phyloP scores from a whole-genome alignment of 257 asterid genomes.

The Solanum lycopersicoides region DNA sequence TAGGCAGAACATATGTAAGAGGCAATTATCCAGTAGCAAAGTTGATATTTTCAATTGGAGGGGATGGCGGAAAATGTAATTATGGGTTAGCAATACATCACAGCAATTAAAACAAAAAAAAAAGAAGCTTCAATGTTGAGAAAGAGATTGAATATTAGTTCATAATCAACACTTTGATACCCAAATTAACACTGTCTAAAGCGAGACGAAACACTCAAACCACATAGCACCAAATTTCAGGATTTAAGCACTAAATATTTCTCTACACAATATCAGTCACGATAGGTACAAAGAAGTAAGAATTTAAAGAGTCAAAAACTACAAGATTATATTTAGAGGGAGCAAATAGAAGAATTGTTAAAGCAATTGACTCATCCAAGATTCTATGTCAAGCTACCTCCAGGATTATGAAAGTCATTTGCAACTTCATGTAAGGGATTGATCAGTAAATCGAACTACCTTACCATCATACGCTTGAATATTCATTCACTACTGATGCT shows the following conservation, averaged over 20 bases:
- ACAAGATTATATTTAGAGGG: not conserved
- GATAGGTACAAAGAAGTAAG: not conserved
- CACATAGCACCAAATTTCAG: not conserved
- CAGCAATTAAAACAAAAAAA: not conserved
- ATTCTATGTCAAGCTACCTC: not conserved
- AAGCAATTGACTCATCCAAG: not conserved
- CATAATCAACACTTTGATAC: not conserved
- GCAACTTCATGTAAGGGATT: not conserved
- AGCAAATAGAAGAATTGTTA: not conserved
- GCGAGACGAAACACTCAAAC: not conserved
- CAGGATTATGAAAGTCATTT: not conserved
- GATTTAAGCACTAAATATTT: not conserved
- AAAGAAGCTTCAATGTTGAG: not conserved
- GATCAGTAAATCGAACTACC: not conserved
- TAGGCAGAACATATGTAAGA: not conserved
- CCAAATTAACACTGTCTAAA: not conserved
- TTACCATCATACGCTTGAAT: not conserved
- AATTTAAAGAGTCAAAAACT: not conserved
- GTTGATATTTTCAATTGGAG: not conserved
- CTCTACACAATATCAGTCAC: not conserved
- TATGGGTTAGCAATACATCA: not conserved
- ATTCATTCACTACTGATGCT: not conserved
- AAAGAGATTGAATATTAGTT: not conserved
- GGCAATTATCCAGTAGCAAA: not conserved
- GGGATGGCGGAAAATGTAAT: not conserved